These are phyloP conservation scores for Allium fistulosum DNA, from an alignment of 106 monocot genomes.

Conservation along the genomic window DNA sequence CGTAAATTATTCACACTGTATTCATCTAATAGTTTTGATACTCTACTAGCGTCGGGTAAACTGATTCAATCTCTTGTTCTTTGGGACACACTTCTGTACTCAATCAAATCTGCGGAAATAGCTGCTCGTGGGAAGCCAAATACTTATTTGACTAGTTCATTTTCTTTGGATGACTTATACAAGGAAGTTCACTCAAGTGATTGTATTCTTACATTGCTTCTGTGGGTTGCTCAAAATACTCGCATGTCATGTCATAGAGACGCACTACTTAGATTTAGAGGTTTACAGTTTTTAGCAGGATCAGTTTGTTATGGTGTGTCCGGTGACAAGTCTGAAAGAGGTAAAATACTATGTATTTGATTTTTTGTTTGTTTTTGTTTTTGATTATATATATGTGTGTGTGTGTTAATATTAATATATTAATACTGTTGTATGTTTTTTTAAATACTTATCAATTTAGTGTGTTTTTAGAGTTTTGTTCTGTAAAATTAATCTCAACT, in stretches of 20 bases:
- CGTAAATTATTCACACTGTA: constrained; percentile 50
- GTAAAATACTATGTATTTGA: no score
- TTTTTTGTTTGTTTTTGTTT: no score
- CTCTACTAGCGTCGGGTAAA: constrained; percentile 29
- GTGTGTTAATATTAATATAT: no score
- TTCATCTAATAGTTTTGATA: constrained; percentile 31
- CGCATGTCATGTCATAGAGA: constrained; percentile 35
- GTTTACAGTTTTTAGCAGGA: constrained; percentile 53
- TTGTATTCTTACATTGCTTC: constrained; percentile 46
- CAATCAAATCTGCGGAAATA: constrained; percentile 73
- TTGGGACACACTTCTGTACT: constrained; percentile 81
- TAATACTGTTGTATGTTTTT: no score
- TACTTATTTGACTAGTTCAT: constrained; percentile 16
- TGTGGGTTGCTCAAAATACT: constrained; percentile 42
- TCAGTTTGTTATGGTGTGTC: constrained; percentile 63
- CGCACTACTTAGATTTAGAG: constrained; percentile 61
- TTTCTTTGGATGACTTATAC: constrained; percentile 33
- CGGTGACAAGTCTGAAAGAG: constrained; percentile 16
- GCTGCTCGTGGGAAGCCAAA: constrained; percentile 51
- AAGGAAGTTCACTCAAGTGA: constrained; percentile 59
- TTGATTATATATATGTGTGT: no score
- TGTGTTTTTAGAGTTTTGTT: no score
- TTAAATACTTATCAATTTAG: no score
- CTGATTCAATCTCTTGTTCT: constrained; percentile 48
- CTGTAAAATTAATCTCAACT: no score